Evolutionary conservation across 495 filamentous ascomycete genomes (phyloP), one percentile per base, ranked within the genome.

Genomic region (Thozetella sp.): DNA sequence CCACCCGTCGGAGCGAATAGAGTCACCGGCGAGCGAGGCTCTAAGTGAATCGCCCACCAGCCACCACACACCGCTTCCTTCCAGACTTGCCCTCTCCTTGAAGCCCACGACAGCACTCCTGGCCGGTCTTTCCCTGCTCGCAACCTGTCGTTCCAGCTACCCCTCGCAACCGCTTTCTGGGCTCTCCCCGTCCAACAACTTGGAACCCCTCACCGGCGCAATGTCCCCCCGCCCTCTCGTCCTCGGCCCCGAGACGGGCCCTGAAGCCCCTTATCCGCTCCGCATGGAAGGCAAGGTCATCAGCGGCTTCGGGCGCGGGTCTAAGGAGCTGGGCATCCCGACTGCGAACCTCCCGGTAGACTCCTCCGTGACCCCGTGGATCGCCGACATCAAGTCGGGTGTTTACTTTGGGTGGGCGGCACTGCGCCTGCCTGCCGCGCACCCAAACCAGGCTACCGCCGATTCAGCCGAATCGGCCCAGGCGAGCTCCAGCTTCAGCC

Each of bases 271-370:
- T 0, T 98, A 87, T 75, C 95, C 95, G 0, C 79, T 97, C 61
- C 84, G 79, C 51, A 83, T 97, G 69, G 86, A 86, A 43, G 95
- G 95, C 6, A 82, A 86, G 51, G 92, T 99, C 17, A 91, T 98
- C 66, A 88, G 90, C 70, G 95, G 95, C 40, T 98, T 97, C 75
- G 95, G 95, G 19, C 88, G 95, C 46, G 95, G 95, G 45, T 93
- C 89, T 70, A 94, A 91, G 78, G 93, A 96, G 82, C 88, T 99
- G 58, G 93, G 94, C 57, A 97, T 98, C 73, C 95, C 95, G 2
- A 99, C 95, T 0, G 95, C 95, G 66, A 99, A 99, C 78, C 93
- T 99, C 62, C 93, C 95, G 43, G 81, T 96, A 57, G 87, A 89
- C 56, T 86, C 86, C 10, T 74, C 91, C 34, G 66, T 60, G 27